phyloP scores from a whole-genome alignment of 2,329 filamentous ascomycete genomes.

The Talaromyces funiculosus region DNA sequence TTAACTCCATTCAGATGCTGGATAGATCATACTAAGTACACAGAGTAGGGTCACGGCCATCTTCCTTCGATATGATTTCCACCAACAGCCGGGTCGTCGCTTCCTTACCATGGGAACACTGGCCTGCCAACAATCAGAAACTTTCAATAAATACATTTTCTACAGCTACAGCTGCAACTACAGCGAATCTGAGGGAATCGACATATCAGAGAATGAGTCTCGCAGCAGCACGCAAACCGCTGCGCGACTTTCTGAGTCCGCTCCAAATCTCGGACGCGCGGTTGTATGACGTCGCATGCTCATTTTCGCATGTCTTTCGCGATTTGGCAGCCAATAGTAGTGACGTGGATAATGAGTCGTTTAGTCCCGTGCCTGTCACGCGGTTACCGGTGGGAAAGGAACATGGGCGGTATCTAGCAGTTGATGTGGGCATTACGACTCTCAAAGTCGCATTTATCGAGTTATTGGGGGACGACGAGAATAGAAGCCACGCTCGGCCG shows the following conservation, averaged over 20 bases:
- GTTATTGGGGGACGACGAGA: conserved; percentile 9
- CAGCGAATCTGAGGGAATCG: neutral
- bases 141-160: neutral
- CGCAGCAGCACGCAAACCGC: conserved; percentile 3
- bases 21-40: neutral
- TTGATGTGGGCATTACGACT: conserved; percentile 14
- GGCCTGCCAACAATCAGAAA: neutral
- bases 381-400: conserved; percentile 11
- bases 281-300: conserved; percentile 12
- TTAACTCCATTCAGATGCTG: neutral
- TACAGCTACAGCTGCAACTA: neutral
- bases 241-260: conserved; percentile 12
- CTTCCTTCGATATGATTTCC: conserved; percentile 1
- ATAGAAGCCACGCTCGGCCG: neutral
- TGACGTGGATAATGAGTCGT: conserved; percentile 1
- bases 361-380: conserved; percentile 13
- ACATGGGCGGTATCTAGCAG: conserved; percentile 10
- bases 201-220: conserved; percentile 10
- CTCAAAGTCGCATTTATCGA: conserved; percentile 15
- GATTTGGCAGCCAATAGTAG: conserved; percentile 5
- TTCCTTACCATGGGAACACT: neutral
- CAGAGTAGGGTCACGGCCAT: neutral
- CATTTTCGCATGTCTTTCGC: conserved; percentile 12
- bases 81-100: neutral
- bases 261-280: conserved; percentile 8